Evolutionary conservation across 371 early-diverging fungal species (phyloP).

Genomic region (Umbelopsis sp.): DNA sequence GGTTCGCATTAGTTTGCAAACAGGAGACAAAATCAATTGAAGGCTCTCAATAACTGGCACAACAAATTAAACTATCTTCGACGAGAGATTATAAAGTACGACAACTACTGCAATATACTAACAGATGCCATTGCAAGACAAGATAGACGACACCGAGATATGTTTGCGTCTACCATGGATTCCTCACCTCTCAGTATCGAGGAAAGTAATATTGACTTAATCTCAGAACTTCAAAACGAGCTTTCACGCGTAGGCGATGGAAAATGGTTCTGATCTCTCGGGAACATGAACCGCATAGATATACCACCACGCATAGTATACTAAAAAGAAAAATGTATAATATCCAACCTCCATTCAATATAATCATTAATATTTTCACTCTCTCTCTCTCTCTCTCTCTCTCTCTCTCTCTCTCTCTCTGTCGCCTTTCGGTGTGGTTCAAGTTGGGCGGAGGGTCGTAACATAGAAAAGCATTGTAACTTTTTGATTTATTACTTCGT

Average conservation of each 20-base stretch:
- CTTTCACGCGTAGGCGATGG: background rate
- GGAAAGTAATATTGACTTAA: background rate
- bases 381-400: background rate
- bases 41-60: slow-evolving; percentile 87
- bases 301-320: background rate
- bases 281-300: too few species aligned
- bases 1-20: slow-evolving; percentile 48
- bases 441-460: background rate
- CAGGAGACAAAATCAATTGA: slow-evolving; percentile 60
- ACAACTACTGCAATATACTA: slow-evolving; percentile 78
- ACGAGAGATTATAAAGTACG: slow-evolving; percentile 87
- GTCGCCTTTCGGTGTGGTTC: too few species aligned
- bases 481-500: slow-evolving; percentile 14
- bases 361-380: background rate
- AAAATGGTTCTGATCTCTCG: slow-evolving; percentile 1
- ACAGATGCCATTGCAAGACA: slow-evolving; percentile 58
- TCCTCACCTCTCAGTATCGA: slow-evolving; percentile 6
- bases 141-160: slow-evolving; percentile 10
- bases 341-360: too few species aligned
- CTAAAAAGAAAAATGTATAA: slow-evolving; percentile 8
- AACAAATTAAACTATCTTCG: slow-evolving; percentile 81
- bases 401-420: background rate
- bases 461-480: slow-evolving; percentile 7
- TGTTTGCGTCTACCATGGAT: background rate
- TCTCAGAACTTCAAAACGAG: slow-evolving; percentile 9